Evolutionary conservation across 73 alveolate species (phyloP).

Genomic region (Breviolum minutum): DNA sequence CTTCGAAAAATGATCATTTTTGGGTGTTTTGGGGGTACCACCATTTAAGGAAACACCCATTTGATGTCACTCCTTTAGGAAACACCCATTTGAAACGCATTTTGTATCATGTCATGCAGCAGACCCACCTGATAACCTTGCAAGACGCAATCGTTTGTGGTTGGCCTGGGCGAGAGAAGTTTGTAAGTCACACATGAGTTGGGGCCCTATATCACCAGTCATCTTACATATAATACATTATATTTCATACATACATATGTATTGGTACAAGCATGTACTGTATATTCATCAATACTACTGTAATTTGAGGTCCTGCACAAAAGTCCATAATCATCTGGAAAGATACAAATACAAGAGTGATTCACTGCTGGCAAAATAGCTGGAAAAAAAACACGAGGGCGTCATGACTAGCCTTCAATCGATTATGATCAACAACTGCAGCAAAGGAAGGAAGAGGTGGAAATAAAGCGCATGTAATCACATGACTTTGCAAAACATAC

Average conservation of each 20-base stretch:
- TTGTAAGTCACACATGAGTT: neutral
- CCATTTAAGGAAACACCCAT: too few species aligned
- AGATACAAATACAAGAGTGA: neutral
- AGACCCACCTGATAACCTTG: too few species aligned
- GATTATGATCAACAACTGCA: neutral
- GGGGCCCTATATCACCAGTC: neutral
- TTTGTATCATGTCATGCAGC: too few species aligned
- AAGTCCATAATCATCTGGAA: neutral
- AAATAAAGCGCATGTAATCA: too few species aligned
- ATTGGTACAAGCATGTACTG: neutral
- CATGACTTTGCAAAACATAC: too few species aligned
- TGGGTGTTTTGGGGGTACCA: too few species aligned
- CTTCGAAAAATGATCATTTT: too few species aligned
- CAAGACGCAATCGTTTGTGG: neutral
- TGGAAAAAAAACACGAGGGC: neutral
- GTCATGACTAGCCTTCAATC: neutral
- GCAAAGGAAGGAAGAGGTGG: neutral
- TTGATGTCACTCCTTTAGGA: too few species aligned
- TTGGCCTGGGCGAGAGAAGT: neutral
- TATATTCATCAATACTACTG: neutral
- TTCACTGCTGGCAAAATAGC: neutral
- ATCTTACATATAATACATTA: too few species aligned
- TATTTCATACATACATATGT: neutral
- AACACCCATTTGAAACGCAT: too few species aligned
- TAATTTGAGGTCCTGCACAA: neutral